These are phyloP conservation scores for Scheffersomyces quercinus DNA, from an alignment of 1,139 yeast species.

Conservation along the genomic window DNA sequence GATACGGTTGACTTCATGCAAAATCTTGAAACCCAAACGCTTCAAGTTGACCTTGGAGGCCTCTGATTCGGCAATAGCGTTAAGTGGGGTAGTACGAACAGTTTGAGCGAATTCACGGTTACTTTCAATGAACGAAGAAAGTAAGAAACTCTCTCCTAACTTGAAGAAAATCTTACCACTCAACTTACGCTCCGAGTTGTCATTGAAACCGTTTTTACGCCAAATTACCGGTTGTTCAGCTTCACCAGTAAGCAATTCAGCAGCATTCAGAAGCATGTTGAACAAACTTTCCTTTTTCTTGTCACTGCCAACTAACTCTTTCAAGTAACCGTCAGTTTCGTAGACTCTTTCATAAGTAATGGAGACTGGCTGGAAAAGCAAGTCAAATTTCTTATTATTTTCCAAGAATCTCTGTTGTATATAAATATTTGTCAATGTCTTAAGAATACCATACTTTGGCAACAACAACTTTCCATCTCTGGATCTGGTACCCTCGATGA, in stretches of 20 bases:
- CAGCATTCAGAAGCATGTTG: constrained; percentile 32
- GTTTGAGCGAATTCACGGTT: constrained; percentile 9
- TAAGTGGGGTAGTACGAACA: constrained; percentile 3
- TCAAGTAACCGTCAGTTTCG: constrained; percentile 63
- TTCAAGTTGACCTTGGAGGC: constrained; percentile 32
- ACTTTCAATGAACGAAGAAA: constrained; percentile 25
- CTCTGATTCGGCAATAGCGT: constrained; percentile 9
- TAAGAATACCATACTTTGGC: constrained; percentile 66
- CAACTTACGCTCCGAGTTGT: constrained; percentile 28
- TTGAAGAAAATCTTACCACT: constrained; percentile 43
- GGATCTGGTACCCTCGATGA: constrained; percentile 68
- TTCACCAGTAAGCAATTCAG: constrained; percentile 21
- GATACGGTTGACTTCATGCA: constrained; percentile 42
- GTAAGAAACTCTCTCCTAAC: constrained; percentile 35
- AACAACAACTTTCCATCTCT: constrained; percentile 64
- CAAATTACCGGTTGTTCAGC: constrained; percentile 6
- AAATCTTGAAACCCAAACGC: constrained; percentile 42
- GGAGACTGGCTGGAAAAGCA: constrained; percentile 56
- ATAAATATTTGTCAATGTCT: constrained; percentile 48
- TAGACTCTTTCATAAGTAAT: constrained; percentile 68
- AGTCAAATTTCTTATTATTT: constrained; percentile 43
- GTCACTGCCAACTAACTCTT: constrained; percentile 61
- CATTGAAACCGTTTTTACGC: constrained; percentile 22
- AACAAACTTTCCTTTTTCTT: constrained; percentile 50
- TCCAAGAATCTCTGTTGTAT: constrained; percentile 44